Evolutionary conservation across 495 filamentous ascomycete species (phyloP).

Genomic region (Pyronema omphalodes): DNA sequence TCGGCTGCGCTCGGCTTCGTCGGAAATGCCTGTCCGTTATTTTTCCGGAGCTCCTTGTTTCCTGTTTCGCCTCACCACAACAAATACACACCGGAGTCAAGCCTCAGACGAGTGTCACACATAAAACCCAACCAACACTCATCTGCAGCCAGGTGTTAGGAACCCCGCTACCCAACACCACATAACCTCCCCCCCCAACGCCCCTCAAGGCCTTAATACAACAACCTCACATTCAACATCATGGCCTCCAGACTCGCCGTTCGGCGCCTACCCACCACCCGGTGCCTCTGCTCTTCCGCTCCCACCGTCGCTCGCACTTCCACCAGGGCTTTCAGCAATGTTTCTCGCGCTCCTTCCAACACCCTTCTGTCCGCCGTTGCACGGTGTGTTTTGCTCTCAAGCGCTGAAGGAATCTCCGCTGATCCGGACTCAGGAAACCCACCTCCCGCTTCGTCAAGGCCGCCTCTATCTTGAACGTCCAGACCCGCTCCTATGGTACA

Average conservation of each 20-base stretch:
- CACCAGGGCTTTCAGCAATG: not conserved
- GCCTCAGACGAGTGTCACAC: too few species aligned
- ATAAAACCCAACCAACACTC: too few species aligned
- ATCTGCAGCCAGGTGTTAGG: too few species aligned
- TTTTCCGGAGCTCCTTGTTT: not conserved
- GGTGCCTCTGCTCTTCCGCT: not conserved
- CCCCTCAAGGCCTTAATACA: not conserved
- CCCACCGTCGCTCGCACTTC: not conserved
- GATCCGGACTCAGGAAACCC: conserved; percentile 8
- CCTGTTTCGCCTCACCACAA: not conserved
- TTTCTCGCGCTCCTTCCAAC: not conserved
- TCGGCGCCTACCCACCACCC: conserved; percentile 1
- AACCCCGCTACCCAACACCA: not conserved
- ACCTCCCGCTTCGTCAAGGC: conserved; percentile 11
- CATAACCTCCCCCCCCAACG: not conserved
- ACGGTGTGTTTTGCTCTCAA: not conserved
- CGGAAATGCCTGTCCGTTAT: not conserved
- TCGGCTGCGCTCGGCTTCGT: not conserved
- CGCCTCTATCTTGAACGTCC: conserved; percentile 14
- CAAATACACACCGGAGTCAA: too few species aligned
- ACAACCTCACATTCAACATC: not conserved
- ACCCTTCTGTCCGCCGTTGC: not conserved
- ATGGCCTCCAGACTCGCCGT: conserved; percentile 5
- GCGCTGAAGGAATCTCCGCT: not conserved
- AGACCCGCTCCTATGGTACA: conserved; percentile 21